Evolutionary conservation across 306 rosid genomes (phyloP), one percentile per base, ranked within the genome.

Genomic region (Senna tora): DNA sequence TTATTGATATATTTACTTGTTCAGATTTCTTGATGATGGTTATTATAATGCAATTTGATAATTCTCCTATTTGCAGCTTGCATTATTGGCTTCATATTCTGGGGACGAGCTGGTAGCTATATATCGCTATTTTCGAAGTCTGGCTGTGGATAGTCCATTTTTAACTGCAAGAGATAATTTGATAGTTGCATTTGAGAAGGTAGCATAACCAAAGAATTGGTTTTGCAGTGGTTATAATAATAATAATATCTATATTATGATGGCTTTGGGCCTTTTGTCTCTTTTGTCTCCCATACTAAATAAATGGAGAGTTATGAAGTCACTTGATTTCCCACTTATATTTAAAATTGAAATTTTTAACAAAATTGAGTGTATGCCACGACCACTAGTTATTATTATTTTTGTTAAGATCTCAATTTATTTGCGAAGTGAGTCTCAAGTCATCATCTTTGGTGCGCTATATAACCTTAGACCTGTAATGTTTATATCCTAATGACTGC

Each of bases 131-230:
- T 93, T 90, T 56, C 91, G 98, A 57, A 93, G 98, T 72, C 68
- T 93, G 81, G 97, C 96, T 0, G 93, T 90, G 74, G 96, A 93
- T 58, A 84, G 82, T 74, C 98, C 98, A 71, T 90, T 90, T 84
- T 78, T 91, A 71, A 93, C 98, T 56, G 97, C 98, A 1, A 87
- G 98, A 68, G 97, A 93, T 47, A 93, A 93, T 82, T 85, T 93
- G 77, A 89, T 87, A 71, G 90, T 90, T 74, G 97, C 96, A n/a
- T 93, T 90, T 83, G 98, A 93, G 79, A 93, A 93, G 98, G 98
- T 90, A 82, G 67, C 51, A 3, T 70, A 45, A 9, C 9, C 65
- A 38, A 36, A 19, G 5, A 4, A 14, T 66, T 65, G 8, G 25
- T 69, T 41, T 66, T 65, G 19, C 51, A n/a, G 36, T 60, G 9